Evolutionary conservation across 2,329 filamentous ascomycete species (phyloP).

Genomic region (Graphilbum fragrans): DNA sequence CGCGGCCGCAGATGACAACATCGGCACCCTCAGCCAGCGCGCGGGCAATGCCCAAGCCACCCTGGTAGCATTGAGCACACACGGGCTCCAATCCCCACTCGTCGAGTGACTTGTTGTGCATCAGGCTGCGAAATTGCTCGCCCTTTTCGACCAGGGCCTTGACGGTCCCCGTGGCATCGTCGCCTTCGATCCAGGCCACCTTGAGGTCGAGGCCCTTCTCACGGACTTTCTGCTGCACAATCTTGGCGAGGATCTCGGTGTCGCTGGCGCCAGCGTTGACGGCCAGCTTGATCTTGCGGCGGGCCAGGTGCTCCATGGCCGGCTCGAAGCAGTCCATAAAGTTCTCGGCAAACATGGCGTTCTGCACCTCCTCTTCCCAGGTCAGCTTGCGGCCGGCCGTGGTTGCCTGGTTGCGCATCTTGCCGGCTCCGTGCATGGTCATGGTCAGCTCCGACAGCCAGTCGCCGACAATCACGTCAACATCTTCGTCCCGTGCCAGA

Average conservation of each 20-base stretch:
- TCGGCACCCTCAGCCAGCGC: conserved; percentile 29
- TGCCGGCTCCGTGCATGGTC: too few relatives aligned
- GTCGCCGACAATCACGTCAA: conserved; percentile 11
- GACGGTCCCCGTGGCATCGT: conserved; percentile 23
- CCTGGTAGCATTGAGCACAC: conserved; percentile 37
- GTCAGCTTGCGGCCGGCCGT: conserved; percentile 1
- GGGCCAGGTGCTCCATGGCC: conserved; percentile 11
- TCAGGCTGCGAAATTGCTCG: background rate
- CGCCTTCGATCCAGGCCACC: conserved; percentile 31
- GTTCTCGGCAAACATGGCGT: conserved; percentile 1
- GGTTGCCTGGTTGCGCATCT: conserved; percentile 16
- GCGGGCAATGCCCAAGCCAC: conserved; percentile 32
- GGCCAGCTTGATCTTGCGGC: conserved; percentile 35
- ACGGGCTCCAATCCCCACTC: background rate
- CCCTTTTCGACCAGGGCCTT: background rate
- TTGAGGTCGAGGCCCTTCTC: conserved; percentile 15
- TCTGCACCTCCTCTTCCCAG: background rate
- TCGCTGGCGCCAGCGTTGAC: conserved; percentile 37
- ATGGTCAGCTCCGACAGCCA: conserved; percentile 16
- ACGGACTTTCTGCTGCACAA: background rate
- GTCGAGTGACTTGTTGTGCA: background rate
- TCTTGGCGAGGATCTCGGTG: conserved; percentile 18
- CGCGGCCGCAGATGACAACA: conserved; percentile 34
- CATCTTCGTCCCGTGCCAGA: background rate
- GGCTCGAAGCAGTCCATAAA: conserved; percentile 3